These are phyloP conservation scores for Termitomyces sp. DNA, from an alignment of 768 basidiomycete species.

Conservation along the genomic window DNA sequence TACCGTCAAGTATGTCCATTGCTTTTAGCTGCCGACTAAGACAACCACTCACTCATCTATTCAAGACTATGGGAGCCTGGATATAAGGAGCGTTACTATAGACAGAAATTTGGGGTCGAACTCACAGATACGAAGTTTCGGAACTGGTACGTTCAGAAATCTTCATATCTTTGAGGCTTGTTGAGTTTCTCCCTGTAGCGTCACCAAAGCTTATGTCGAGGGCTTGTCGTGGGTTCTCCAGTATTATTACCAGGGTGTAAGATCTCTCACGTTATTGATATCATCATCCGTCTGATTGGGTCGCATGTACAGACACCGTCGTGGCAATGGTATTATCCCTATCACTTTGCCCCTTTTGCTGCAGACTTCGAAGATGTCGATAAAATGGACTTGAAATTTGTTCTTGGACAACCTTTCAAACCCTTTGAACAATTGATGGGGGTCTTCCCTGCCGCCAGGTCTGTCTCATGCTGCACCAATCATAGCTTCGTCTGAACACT, in stretches of 20 bases:
- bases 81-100: constrained; percentile 93
- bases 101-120: constrained; percentile 84
- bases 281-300: not conserved
- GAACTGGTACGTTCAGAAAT: constrained; percentile 48
- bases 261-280: constrained; percentile 15
- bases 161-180: not conserved
- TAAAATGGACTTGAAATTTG: constrained; percentile 76
- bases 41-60: not conserved
- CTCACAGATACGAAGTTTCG: constrained; percentile 66
- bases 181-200: constrained; percentile 32
- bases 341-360: constrained; percentile 97
- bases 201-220: constrained; percentile 85
- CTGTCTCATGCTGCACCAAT: constrained; percentile 5
- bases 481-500: constrained; percentile 4
- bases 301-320: constrained; percentile 65
- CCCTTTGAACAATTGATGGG: constrained; percentile 98
- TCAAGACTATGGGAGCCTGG: constrained; percentile 91
- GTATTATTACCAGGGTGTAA: constrained; percentile 98
- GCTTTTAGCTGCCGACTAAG: constrained; percentile 1
- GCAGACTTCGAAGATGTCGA: constrained; percentile 83
- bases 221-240: constrained; percentile 94
- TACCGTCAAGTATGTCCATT: constrained; percentile 70
- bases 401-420: constrained; percentile 82
- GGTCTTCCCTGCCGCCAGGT: constrained; percentile 95
- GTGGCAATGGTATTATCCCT: constrained; percentile 99